Percentiles rank a stretch among this genome's conserved stretches.
Evolutionary conservation across 2,329 filamentous ascomycete genomes (phyloP).

Genomic region (Magnaporthiopsis incrustans): DNA sequence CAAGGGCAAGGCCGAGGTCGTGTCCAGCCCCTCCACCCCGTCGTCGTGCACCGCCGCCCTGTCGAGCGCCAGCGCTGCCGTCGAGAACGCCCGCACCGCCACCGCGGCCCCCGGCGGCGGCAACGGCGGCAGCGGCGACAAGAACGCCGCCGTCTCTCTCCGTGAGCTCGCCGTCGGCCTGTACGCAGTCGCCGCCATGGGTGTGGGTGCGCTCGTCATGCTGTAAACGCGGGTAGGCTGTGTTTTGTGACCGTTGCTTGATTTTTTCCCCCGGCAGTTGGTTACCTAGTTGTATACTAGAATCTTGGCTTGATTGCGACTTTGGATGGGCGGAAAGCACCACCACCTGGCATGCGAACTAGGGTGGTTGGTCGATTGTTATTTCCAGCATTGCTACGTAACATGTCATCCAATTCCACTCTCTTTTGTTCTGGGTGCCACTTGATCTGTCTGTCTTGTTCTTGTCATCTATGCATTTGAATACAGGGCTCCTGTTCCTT

Average conservation of each 20-base stretch:
- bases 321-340: background rate
- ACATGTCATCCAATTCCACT: background rate
- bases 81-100: conserved; percentile 37
- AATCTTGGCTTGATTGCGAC: background rate
- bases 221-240: conserved; percentile 31
- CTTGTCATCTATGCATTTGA: too few species aligned
- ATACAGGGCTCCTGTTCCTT: too few species aligned
- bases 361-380: background rate
- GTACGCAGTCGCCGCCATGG: conserved; percentile 44
- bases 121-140: conserved; percentile 19
- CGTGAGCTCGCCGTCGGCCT: conserved; percentile 40
- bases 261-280: background rate
- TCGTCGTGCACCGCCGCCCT: conserved; percentile 52
- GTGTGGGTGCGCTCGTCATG: conserved; percentile 45
- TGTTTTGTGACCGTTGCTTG: conserved; percentile 9
- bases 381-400: background rate
- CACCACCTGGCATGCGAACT: background rate
- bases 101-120: conserved; percentile 26
- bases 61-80: conserved; percentile 52
- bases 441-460: background rate
- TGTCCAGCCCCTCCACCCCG: conserved; percentile 36
- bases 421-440: background rate
- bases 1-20: conserved; percentile 53
- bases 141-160: conserved; percentile 32
- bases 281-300: too few species aligned